Conservation (phyloP, 352 stramenopile genomes). For the Aphanomyces cochlioides region DNA sequence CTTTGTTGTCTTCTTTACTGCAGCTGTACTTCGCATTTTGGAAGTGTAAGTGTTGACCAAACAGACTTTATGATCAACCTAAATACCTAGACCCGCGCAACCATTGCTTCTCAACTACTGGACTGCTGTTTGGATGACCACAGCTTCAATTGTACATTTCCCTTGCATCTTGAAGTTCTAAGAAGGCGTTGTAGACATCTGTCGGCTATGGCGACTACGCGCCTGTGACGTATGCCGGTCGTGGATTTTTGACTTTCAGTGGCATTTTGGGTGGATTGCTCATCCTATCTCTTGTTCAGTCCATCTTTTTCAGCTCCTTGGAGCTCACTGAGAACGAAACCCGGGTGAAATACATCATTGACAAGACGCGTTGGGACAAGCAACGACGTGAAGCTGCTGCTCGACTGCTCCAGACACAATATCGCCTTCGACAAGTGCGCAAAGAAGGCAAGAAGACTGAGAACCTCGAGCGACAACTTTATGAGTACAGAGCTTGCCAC, state of each 20-base stretch:
- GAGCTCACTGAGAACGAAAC: slow-evolving; percentile 59
- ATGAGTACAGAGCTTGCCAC: not conserved
- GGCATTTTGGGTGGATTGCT: slow-evolving; percentile 70
- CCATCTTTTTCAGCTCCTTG: slow-evolving; percentile 70
- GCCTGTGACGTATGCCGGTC: slow-evolving; percentile 61
- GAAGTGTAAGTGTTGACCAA: slow-evolving; percentile 34
- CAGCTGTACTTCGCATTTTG: slow-evolving; percentile 67
- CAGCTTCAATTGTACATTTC: slow-evolving; percentile 56
- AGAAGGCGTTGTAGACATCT: slow-evolving; percentile 40
- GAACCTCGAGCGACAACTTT: slow-evolving; percentile 31
- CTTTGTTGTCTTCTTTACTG: slow-evolving; percentile 47
- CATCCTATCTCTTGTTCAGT: slow-evolving; percentile 68
- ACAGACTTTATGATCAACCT: not conserved
- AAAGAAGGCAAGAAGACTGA: slow-evolving; percentile 34
- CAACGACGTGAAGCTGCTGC: slow-evolving; percentile 42
- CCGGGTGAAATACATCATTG: slow-evolving; percentile 65
- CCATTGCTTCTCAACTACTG: slow-evolving; percentile 62
- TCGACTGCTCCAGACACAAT: slow-evolving; percentile 48
- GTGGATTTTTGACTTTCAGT: slow-evolving; percentile 50
- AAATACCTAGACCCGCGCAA: slow-evolving; percentile 44
- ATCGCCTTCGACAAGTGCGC: slow-evolving; percentile 27
- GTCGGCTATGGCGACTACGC: slow-evolving; percentile 72
- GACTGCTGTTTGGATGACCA: slow-evolving; percentile 65
- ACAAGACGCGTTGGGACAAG: slow-evolving; percentile 55
- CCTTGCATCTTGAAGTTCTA: not conserved